A percentile compares a stretch with the other conserved stretches of the same genome.
These are phyloP conservation scores for Fusarium concolor DNA, from an alignment of 2,329 filamentous ascomycete genomes.

Conservation along the genomic window DNA sequence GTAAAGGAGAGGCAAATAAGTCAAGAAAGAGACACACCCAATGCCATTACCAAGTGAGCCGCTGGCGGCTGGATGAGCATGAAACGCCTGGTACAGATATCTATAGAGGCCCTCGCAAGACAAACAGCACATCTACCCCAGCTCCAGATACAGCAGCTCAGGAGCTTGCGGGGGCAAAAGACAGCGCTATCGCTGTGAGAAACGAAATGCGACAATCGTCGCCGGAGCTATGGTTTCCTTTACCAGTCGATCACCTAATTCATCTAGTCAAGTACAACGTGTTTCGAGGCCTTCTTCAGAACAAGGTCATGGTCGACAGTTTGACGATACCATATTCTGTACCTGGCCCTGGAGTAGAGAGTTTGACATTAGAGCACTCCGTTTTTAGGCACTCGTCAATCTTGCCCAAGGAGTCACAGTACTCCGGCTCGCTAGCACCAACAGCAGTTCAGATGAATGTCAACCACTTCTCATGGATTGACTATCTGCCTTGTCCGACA, in stretches of 20 bases:
- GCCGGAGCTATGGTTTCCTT: background rate
- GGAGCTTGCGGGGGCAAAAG: background rate
- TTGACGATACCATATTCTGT: background rate
- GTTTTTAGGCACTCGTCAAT: background rate
- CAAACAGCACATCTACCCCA: accelerated
- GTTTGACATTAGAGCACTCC: too few relatives aligned
- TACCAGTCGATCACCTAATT: background rate
- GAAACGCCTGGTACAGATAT: accelerated
- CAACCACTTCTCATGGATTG: constrained; percentile 2
- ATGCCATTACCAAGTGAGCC: background rate
- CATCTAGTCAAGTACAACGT: background rate
- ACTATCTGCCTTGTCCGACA: background rate
- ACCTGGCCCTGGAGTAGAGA: background rate
- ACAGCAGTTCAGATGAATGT: background rate
- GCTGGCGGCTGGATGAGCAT: background rate
- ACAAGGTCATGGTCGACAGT: background rate
- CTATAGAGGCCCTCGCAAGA: accelerated
- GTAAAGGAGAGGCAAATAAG: background rate
- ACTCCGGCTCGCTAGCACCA: background rate
- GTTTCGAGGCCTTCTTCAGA: background rate
- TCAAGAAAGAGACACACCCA: background rate
- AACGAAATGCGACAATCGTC: too few relatives aligned
- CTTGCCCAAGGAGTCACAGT: background rate
- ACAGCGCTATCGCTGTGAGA: accelerated
- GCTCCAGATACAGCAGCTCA: accelerated